Evolutionary conservation across 2,329 filamentous ascomycete genomes (phyloP), one percentile per base, ranked within the genome.

Genomic region (Aureobasidium musti): DNA sequence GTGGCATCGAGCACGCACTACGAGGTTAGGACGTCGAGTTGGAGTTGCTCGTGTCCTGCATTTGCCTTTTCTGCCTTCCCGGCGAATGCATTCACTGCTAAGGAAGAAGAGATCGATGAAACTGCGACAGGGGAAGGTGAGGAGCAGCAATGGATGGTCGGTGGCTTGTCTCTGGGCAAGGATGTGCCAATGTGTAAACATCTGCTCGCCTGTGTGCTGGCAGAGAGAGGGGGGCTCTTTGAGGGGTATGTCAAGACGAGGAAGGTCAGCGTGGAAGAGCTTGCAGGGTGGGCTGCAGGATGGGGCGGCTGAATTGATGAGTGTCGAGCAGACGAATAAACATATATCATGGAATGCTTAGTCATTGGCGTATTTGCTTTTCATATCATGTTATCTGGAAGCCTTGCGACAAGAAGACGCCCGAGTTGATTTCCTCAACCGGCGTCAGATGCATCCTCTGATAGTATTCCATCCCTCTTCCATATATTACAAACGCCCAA

Each of bases 21-120:
- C 77, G 82, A 91, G 71, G 90, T 98, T 19, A 86, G 88, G 11
- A 82, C 93, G 1, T 72, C 77, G 0, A 86, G 89, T 1, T 98
- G 95, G 95, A 92, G 90, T 76, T 99, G 95, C 77, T 91, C 87
- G 1, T 99, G 95, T 79, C 89, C 92, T 3, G 88, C 87, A 1
- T 98, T 98, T 77, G 84, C 89, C 0, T 88, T 96, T 69, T 82
- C 88, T 23, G 85, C 89, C 2, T 93, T 92, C 71, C 76, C 80
- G 2, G 76, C 77, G 8, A 10, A 19, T 28, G 1, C 19, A 30
- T 4, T n/a, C 2, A 8, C 54, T 47, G 63, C 61, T 0, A 61
- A 65, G 26, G 11, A 66, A 53, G 14, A 49, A 30, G 63, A 61
- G 0, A 56, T 64, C 5, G 13, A 28, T 26, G 49, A 65, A 28